Evolutionary conservation across 2,329 filamentous ascomycete genomes (phyloP), one percentile per base, ranked within the genome.

Genomic region (Fusarium nygamai): DNA sequence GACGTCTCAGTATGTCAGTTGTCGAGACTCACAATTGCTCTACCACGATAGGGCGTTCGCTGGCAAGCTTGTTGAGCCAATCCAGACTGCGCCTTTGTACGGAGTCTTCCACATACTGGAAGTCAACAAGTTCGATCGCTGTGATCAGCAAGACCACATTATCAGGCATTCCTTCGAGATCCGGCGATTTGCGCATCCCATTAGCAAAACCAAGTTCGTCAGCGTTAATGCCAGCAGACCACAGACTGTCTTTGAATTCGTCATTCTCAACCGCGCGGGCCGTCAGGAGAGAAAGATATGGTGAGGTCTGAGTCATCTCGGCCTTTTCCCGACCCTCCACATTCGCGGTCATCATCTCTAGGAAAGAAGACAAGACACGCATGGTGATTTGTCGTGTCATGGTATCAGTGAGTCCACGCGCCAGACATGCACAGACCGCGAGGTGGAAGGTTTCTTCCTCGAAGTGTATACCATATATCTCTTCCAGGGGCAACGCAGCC

Each of bases 401-500:
- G 4, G 88, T 87, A 72, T 92, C 91, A 0, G 90, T 90, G 20
- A 93, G 84, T 3, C 91, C 91, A 47, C 91, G 88, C 7, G 90
- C 87, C 8, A 93, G 83, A 71, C 89, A 91, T 22, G 90, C 90
- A 74, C 89, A 91, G 3, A 92, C 87, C 1, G 91, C 91, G 73
- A 90, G 91, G 77, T 93, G 91, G 79, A 93, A 93, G 68, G 88
- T 91, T 22, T 92, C 89, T 11, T 83, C 79, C 38, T 86, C 89
- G 76, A 93, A 93, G 71, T 90, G 89, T 44, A 93, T 87, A 11
- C 90, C 91, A 71, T 92, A 92, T 11, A 88, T 86, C 34, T 92
- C 89, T 71, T 93, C 91, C 8, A 93, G 83, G 12, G 88, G 86
- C 24, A 89, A 79, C 8, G 90, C 88, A 12, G 90, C 90, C 61